phyloP scores from a whole-genome alignment of 495 filamentous ascomycete genomes.

The Lindgomyces ingoldianus region DNA sequence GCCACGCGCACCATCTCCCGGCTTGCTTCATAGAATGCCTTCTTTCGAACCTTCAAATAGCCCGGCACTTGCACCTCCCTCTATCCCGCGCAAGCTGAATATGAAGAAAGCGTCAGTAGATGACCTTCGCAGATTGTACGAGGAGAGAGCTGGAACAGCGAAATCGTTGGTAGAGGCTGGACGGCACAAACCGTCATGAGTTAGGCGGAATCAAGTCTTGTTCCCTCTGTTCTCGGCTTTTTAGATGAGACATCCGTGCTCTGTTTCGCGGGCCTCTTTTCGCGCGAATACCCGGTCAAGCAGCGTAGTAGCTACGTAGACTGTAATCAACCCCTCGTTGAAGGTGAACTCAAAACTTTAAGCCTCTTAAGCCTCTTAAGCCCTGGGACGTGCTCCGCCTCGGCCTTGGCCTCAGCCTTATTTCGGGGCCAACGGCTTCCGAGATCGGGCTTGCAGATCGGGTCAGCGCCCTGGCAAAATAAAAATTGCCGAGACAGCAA shows the following conservation, averaged over 20 bases:
- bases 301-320: neutral
- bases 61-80: neutral
- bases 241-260: no score
- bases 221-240: no score
- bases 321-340: no score
- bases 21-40: slow-evolving; percentile 43
- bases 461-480: neutral
- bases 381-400: no score
- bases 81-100: slow-evolving; percentile 36
- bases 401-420: neutral
- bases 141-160: slow-evolving; percentile 45
- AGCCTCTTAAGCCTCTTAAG: no score
- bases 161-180: slow-evolving; percentile 35
- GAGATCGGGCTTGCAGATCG: neutral
- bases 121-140: slow-evolving; percentile 46
- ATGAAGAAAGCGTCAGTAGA: slow-evolving; percentile 44
- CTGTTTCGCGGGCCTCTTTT: no score
- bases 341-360: no score
- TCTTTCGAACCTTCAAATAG: slow-evolving; percentile 35
- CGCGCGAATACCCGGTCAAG: neutral
- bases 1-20: slow-evolving; percentile 39
- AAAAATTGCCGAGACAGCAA: neutral
- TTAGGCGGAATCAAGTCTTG: no score
- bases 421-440: no score
- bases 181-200: neutral